These are phyloP conservation scores for Mycosphaerelloides madeirae DNA, from an alignment of 2,329 filamentous ascomycete genomes.

Conservation along the genomic window DNA sequence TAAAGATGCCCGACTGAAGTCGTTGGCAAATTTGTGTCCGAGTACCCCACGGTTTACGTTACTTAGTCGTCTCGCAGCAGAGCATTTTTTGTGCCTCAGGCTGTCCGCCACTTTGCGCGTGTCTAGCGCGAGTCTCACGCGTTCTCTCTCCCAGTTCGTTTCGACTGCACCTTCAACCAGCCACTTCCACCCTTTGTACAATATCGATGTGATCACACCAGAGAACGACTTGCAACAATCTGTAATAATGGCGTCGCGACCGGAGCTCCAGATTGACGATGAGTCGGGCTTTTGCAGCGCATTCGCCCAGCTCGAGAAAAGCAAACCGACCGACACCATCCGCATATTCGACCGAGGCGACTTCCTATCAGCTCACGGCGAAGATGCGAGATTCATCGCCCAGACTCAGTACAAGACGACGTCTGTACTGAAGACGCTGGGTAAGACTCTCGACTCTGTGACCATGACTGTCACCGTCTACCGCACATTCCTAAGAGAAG, in stretches of 20 bases:
- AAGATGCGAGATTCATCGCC: conserved; percentile 79
- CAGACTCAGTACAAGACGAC: conserved; percentile 91
- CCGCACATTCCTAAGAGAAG: conserved; percentile 89
- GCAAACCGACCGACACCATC: conserved; percentile 70
- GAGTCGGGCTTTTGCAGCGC: conserved; percentile 95
- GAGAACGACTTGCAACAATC: background rate
- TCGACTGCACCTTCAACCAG: too few species aligned
- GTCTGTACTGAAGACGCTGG: conserved; percentile 85
- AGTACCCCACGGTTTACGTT: too few species aligned
- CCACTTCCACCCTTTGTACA: background rate
- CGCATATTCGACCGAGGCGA: conserved; percentile 92
- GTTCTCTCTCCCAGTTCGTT: too few species aligned
- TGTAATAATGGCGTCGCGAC: conserved; percentile 48
- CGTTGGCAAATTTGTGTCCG: too few species aligned
- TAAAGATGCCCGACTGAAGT: too few species aligned
- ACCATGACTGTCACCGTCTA: conserved; percentile 95
- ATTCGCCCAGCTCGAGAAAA: conserved; percentile 77
- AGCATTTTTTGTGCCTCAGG: too few species aligned
- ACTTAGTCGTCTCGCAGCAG: too few species aligned
- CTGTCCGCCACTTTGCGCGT: too few species aligned
- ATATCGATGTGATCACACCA: background rate
- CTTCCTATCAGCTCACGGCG: conserved; percentile 90
- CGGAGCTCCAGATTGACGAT: conserved; percentile 74
- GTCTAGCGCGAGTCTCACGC: too few species aligned
- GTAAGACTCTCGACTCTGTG: conserved; percentile 80